Evolutionary conservation across 139 green algal genomes (phyloP).

Genomic region (Chlamydomonas schloesseri): DNA sequence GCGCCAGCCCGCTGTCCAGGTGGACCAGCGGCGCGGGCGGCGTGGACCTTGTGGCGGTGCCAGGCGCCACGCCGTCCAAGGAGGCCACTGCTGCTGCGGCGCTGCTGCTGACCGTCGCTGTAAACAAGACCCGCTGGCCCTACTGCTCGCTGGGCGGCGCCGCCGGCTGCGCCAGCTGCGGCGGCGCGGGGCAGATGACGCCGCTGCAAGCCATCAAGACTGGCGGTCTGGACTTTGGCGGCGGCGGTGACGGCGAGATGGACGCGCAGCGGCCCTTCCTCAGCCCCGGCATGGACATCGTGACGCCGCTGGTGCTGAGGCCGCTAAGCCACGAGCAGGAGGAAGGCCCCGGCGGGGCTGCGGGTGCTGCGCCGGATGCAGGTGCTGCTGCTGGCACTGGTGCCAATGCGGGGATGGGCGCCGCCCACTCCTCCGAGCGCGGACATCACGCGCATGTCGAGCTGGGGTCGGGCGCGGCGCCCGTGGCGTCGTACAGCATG

Average conservation of each 20-base stretch:
- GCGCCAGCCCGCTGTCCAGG: no score
- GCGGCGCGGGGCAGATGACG: background rate
- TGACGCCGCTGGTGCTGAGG: background rate
- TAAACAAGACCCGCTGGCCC: background rate
- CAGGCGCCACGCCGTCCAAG: slow-evolving; percentile 14
- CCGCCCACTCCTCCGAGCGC: no score
- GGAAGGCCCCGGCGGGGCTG: no score
- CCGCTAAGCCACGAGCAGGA: no score
- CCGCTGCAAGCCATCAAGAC: no score
- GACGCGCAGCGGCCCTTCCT: background rate
- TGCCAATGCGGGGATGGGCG: no score
- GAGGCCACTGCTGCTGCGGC: slow-evolving; percentile 14
- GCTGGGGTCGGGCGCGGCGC: background rate
- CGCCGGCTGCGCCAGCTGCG: background rate
- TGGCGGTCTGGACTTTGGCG: background rate
- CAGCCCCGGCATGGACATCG: background rate
- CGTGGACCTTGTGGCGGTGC: background rate
- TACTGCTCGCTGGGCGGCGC: background rate
- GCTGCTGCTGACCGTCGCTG: slow-evolving; percentile 3
- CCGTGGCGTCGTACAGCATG: background rate
- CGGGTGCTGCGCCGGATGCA: no score
- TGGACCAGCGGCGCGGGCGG: background rate
- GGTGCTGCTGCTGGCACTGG: no score
- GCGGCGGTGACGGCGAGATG: background rate
- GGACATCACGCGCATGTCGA: no score